These are phyloP conservation scores for Citrus sp. DNA, from an alignment of 345 rosid species.

Conservation along the genomic window DNA sequence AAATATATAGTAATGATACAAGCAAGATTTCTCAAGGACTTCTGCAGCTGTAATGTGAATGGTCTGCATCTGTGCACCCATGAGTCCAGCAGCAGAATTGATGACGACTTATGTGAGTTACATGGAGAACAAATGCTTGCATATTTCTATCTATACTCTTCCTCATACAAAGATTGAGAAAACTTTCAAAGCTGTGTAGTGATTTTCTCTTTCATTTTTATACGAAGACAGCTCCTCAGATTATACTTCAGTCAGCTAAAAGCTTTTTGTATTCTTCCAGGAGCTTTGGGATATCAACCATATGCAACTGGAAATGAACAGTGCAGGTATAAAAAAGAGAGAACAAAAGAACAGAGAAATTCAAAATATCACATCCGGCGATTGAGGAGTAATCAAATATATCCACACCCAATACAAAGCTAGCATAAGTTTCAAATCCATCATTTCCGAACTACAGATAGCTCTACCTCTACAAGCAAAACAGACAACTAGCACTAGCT, in stretches of 20 bases:
- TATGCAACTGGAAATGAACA: constrained; percentile 56
- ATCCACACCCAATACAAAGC: background rate
- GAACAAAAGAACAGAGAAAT: background rate
- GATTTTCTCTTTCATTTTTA: background rate
- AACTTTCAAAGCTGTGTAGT: background rate
- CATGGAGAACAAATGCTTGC: background rate
- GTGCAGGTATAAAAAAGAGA: background rate
- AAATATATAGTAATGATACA: background rate
- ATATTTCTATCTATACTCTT: background rate
- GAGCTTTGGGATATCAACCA: constrained; percentile 75
- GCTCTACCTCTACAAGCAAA: background rate
- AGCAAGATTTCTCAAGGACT: background rate
- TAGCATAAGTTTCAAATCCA: background rate
- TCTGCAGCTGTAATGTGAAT: background rate
- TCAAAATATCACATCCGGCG: background rate
- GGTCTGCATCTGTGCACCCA: background rate
- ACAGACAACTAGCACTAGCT: background rate
- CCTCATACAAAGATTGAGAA: background rate
- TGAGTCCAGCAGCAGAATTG: background rate
- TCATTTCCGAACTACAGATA: background rate
- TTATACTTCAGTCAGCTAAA: constrained; percentile 27
- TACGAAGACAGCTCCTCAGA: constrained; percentile 3
- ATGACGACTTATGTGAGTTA: background rate
- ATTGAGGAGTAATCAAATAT: background rate
- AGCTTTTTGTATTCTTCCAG: constrained; percentile 71